Evolutionary conservation across 495 filamentous ascomycete genomes (phyloP).

Genomic region (Tuber melanosporum): DNA sequence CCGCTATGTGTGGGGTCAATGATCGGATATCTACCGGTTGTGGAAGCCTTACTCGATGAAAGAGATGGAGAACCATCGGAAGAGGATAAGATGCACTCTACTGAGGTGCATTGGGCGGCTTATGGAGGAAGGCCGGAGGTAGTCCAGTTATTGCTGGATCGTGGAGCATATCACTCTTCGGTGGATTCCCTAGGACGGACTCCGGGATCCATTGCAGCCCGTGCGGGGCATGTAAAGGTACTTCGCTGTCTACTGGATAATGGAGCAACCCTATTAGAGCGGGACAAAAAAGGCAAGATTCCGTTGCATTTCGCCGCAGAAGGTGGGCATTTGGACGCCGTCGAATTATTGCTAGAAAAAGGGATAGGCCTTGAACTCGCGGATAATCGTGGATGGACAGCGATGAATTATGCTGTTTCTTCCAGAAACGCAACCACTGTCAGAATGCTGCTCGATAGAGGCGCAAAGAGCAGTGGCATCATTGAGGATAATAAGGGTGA

Average conservation of each 20-base stretch:
- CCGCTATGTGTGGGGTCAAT: background rate
- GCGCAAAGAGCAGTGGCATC: slow-evolving; percentile 1
- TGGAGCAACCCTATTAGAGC: slow-evolving; percentile 42
- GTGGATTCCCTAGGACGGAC: slow-evolving; percentile 42
- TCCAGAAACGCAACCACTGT: background rate
- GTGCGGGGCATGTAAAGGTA: slow-evolving; percentile 41
- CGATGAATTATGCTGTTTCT: slow-evolving; percentile 43
- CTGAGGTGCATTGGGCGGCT: slow-evolving; percentile 16
- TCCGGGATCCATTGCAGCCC: slow-evolving; percentile 42
- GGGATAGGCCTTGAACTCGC: slow-evolving; percentile 29
- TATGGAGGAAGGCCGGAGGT: slow-evolving; percentile 6
- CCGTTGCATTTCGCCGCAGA: slow-evolving; percentile 43
- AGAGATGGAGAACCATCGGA: background rate
- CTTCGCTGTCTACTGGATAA: slow-evolving; percentile 43
- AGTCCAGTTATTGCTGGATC: slow-evolving; percentile 38
- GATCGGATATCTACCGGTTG: background rate
- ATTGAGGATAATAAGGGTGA: background rate
- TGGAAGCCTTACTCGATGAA: background rate
- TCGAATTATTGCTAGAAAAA: slow-evolving; percentile 36
- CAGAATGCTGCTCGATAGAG: slow-evolving; percentile 9
- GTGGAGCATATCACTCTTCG: slow-evolving; percentile 43
- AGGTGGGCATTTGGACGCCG: slow-evolving; percentile 36
- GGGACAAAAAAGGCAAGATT: slow-evolving; percentile 41
- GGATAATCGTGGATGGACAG: slow-evolving; percentile 35
- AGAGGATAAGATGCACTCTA: background rate